Evolutionary conservation across 2,329 filamentous ascomycete species (phyloP).

Genomic region (Dothistroma septosporum): DNA sequence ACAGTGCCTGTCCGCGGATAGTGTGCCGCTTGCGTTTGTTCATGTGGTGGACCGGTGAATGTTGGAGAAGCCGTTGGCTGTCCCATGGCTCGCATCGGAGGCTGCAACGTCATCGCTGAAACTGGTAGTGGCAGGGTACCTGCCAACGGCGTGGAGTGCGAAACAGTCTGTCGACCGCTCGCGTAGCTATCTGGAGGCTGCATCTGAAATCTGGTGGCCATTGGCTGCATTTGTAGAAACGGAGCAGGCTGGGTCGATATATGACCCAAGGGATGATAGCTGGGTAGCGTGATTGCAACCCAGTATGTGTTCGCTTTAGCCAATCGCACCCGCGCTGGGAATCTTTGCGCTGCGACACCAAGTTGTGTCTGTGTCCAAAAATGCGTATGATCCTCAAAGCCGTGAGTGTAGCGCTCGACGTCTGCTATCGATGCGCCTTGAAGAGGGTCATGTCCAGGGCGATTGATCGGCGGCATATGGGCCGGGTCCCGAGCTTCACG

Average conservation of each 20-base stretch:
- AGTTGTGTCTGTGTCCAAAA: conserved; percentile 39
- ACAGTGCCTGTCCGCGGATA: conserved; percentile 5
- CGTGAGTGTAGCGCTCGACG: conserved; percentile 43
- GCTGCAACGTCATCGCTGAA: conserved; percentile 11
- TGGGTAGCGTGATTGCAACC: conserved; percentile 40
- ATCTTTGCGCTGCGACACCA: conserved; percentile 33
- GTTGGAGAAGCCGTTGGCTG: conserved; percentile 17
- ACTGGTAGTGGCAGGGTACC: conserved; percentile 17
- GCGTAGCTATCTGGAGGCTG: conserved; percentile 11
- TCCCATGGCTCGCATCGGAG: conserved; percentile 17
- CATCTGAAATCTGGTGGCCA: conserved; percentile 11
- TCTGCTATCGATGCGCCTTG: conserved; percentile 40
- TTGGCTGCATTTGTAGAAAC: conserved; percentile 3
- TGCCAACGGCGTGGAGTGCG: conserved; percentile 21
- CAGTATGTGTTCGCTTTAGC: conserved; percentile 47
- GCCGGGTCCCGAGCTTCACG: conserved; percentile 46
- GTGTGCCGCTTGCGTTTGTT: conserved; percentile 7
- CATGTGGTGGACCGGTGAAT: conserved; percentile 17
- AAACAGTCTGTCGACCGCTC: conserved; percentile 12
- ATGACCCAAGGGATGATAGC: conserved; percentile 26
- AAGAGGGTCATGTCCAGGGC: conserved; percentile 42
- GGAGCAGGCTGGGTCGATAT: conserved; percentile 6
- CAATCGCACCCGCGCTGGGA: conserved; percentile 35
- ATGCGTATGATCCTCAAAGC: conserved; percentile 41
- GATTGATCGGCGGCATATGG: conserved; percentile 49